These are phyloP conservation scores for Maudiozyma bulderi DNA, from an alignment of 805 yeast species.

Conservation along the genomic window DNA sequence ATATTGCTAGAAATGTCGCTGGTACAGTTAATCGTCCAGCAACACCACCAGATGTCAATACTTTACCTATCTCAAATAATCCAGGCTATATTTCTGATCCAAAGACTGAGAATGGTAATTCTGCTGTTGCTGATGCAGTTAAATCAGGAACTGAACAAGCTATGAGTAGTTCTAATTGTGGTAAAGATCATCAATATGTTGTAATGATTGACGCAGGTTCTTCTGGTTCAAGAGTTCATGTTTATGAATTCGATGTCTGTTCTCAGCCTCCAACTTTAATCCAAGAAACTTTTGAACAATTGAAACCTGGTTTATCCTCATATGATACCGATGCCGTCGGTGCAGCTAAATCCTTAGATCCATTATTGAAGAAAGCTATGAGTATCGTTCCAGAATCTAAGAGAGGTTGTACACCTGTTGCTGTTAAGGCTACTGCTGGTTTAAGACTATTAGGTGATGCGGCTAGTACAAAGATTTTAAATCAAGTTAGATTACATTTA, in stretches of 20 bases:
- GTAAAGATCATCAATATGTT: slow-evolving; percentile 53
- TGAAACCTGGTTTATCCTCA: slow-evolving; percentile 84
- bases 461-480: slow-evolving; percentile 60
- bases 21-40: slow-evolving; percentile 11
- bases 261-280: slow-evolving; percentile 72
- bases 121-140: slow-evolving; percentile 22
- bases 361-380: slow-evolving; percentile 67
- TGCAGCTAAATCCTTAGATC: slow-evolving; percentile 87
- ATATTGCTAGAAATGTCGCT: slow-evolving; percentile 13
- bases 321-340: slow-evolving; percentile 70
- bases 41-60: slow-evolving; percentile 10
- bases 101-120: slow-evolving; percentile 12
- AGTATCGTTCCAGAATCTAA: slow-evolving; percentile 62
- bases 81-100: slow-evolving; percentile 22
- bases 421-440: slow-evolving; percentile 98
- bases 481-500: slow-evolving; percentile 66
- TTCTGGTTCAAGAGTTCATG: slow-evolving; percentile 91
- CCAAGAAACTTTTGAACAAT: slow-evolving; percentile 76
- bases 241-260: slow-evolving; percentile 85
- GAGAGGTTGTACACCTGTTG: slow-evolving; percentile 81
- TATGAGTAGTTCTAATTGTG: neutral
- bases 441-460: slow-evolving; percentile 74
- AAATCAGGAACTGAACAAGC: slow-evolving; percentile 4
- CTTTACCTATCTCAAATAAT: neutral
- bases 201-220: slow-evolving; percentile 98